Percentiles rank a stretch among this genome's conserved stretches.
phyloP scores from a whole-genome alignment of 306 rosid genomes.

The Prunus kanzakura region DNA sequence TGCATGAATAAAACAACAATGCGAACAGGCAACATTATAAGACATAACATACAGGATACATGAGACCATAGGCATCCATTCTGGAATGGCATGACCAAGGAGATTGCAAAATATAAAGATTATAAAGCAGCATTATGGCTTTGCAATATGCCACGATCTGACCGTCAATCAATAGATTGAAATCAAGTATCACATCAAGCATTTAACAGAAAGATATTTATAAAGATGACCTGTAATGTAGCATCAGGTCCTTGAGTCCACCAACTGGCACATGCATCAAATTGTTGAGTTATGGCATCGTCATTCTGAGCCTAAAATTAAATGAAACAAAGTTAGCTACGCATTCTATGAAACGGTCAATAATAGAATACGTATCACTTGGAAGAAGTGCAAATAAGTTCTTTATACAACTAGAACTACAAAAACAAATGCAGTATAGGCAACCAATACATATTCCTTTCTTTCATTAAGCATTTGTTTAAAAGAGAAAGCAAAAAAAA shows the following conservation, averaged over 20 bases:
- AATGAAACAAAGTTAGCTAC: background rate
- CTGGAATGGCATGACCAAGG: background rate
- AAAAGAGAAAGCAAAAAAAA: no score
- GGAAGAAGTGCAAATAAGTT: background rate
- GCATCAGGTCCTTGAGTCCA: slow-evolving; percentile 99
- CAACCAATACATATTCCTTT: background rate
- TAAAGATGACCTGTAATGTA: slow-evolving; percentile 69
- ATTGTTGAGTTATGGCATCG: slow-evolving; percentile 66
- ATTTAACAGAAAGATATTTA: slow-evolving; percentile 10
- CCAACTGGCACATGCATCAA: slow-evolving; percentile 99
- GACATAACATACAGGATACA: background rate
- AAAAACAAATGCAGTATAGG: background rate
- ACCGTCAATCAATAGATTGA: slow-evolving; percentile 4
- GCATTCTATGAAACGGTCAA: background rate
- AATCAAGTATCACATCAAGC: background rate
- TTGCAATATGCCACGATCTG: background rate
- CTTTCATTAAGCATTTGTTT: background rate
- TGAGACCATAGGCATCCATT: background rate
- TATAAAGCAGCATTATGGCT: background rate
- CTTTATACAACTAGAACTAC: background rate
- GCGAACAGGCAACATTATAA: background rate
- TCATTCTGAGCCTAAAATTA: slow-evolving; percentile 31
- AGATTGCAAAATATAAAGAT: background rate
- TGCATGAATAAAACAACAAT: background rate
- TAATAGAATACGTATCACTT: background rate